Percentiles rank a stretch among this genome's conserved stretches.
These are phyloP conservation scores for Spergularia marina DNA, from an alignment of 148 eudicot genomes.

Conservation along the genomic window DNA sequence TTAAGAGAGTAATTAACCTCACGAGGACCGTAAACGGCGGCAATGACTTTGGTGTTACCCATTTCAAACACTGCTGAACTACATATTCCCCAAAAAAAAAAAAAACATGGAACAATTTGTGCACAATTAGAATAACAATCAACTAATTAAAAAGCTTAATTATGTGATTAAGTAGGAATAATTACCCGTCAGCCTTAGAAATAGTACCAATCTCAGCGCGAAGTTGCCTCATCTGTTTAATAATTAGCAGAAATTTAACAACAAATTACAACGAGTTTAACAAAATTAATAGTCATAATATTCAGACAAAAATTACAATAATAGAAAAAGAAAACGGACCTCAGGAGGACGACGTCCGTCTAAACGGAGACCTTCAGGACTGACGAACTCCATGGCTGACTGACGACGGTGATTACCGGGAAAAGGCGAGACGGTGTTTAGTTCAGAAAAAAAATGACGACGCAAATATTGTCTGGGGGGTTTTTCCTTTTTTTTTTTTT, in stretches of 20 bases:
- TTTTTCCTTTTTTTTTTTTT: no score
- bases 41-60: conserved; percentile 98
- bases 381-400: conserved; percentile 68
- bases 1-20: conserved; percentile 48
- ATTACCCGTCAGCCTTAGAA: conserved; percentile 75
- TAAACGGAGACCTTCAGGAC: conserved; percentile 86
- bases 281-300: no score
- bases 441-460: no score
- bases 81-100: conserved; percentile 22
- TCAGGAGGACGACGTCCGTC: conserved; percentile 95
- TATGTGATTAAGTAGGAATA: not conserved
- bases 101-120: not conserved
- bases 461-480: no score
- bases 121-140: not conserved
- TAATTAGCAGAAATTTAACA: not conserved
- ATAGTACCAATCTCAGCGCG: conserved; percentile 73
- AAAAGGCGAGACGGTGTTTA: no score
- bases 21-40: conserved; percentile 93
- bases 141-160: not conserved
- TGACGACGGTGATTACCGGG: not conserved
- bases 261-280: no score
- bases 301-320: no score
- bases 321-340: conserved; percentile 34
- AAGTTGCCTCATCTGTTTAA: conserved; percentile 74
- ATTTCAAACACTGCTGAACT: conserved; percentile 93